Percentiles rank a stretch among this genome's conserved stretches.
phyloP scores from a whole-genome alignment of 2,329 filamentous ascomycete species.

The Fusarium avenaceum region DNA sequence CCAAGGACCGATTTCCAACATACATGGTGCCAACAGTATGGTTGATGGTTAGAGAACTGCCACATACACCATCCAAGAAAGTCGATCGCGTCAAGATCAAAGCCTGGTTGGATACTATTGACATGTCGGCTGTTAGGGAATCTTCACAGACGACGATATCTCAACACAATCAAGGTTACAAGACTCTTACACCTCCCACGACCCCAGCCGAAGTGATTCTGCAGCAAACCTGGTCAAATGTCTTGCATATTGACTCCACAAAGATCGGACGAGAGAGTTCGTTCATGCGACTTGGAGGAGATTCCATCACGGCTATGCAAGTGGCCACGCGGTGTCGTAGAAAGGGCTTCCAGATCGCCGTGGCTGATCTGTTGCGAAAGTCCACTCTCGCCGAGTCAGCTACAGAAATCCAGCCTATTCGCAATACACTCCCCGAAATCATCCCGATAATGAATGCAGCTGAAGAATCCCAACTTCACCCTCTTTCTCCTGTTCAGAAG shows the following conservation, averaged over 20 bases:
- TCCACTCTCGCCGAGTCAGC: background rate
- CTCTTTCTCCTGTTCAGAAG: background rate
- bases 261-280: constrained; percentile 3
- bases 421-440: background rate
- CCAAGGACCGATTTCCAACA: background rate
- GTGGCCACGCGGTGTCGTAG: background rate
- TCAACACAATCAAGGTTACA: background rate
- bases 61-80: background rate
- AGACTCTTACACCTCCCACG: background rate
- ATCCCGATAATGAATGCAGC: background rate
- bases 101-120: background rate
- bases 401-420: background rate
- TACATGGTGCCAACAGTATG: constrained; percentile 1
- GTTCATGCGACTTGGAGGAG: constrained; percentile 1
- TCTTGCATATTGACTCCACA: background rate
- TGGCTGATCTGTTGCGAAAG: background rate
- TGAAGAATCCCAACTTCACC: background rate
- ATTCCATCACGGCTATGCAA: constrained; percentile 3
- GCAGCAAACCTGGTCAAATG: background rate
- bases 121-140: background rate
- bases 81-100: background rate
- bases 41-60: background rate
- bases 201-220: background rate
- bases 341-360: background rate
- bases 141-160: background rate